Base-by-base conservation (phyloP, 2,329 filamentous ascomycete species). In the Fusarium sp. region DNA sequence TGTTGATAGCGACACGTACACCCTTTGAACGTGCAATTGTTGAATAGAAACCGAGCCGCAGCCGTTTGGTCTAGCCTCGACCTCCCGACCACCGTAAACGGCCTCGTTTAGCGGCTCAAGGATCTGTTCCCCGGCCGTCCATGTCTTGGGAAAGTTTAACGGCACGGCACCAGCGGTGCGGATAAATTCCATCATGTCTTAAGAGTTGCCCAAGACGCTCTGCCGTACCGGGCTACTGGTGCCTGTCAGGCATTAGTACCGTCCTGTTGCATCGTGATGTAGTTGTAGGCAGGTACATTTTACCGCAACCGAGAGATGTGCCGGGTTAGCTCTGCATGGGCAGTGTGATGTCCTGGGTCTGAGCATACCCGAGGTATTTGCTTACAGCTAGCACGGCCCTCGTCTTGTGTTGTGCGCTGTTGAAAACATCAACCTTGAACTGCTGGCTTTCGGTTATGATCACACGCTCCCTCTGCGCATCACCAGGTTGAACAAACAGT, bases 331-430 rank as follows among this genome's bases (percentile, higher is more conserved):
- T 43, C 26, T 26, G 40, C 28, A 13, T 40, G 18, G 15, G 7
- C n/a, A 66, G 36, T 44, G 28, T n/a, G 40, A 8, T 28, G 52
- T 31, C 34, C 26, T 49, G 34, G 15, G 14, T 50, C 28, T 42
- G 39, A 46, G 24, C 24, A 43, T 39, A 26, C 11, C 36, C 33
- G 42, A 46, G 34, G 38, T 26, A 28, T 54, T 50, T 50, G 31
- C 42, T 44, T 17, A 45, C 34, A 55, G 31, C 17, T 33, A 36
- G 66, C 65, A 68, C 60, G 60, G 65, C 14, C 66, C 65, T 46
- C 38, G n/a, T 56, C 49, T 48, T 42, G 50, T 40, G 24, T 55
- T 51, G 46, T 61, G 34, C 66, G 31, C 18, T 8, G 43, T 34
- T 45, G 31, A 44, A 15, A 63, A 39, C 33, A 38, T 8, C 34